These are phyloP conservation scores for Myxozyma sirexii DNA, from an alignment of 805 yeast species.

Conservation along the genomic window DNA sequence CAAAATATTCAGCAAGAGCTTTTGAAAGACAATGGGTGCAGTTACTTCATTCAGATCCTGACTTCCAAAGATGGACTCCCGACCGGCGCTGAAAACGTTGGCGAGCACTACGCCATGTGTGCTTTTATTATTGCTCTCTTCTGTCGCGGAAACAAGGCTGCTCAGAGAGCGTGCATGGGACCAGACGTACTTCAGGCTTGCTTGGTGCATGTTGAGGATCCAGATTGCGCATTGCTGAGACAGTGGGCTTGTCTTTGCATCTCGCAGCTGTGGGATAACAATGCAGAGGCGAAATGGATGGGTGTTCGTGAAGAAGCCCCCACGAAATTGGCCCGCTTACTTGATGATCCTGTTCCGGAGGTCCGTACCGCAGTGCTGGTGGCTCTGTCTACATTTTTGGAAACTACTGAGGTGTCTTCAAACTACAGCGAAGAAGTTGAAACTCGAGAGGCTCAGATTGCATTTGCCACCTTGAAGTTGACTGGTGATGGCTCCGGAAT, in stretches of 20 bases:
- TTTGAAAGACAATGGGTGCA: slow-evolving; percentile 86
- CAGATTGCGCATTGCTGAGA: slow-evolving; percentile 82
- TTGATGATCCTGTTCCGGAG: slow-evolving; percentile 92
- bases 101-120: slow-evolving; percentile 93
- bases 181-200: slow-evolving; percentile 72
- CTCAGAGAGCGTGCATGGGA: slow-evolving; percentile 78
- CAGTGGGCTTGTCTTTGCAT: slow-evolving; percentile 89
- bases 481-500: slow-evolving; percentile 87
- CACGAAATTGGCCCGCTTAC: slow-evolving; percentile 56
- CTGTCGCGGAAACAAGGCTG: slow-evolving; percentile 75
- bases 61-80: slow-evolving; percentile 46
- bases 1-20: slow-evolving; percentile 88
- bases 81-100: slow-evolving; percentile 49
- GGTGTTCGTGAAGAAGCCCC: slow-evolving; percentile 66
- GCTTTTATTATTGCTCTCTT: slow-evolving; percentile 86
- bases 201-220: slow-evolving; percentile 61
- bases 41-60: slow-evolving; percentile 80
- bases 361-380: slow-evolving; percentile 82
- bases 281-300: slow-evolving; percentile 74
- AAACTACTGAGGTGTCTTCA: slow-evolving; percentile 42
- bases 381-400: slow-evolving; percentile 70
- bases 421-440: slow-evolving; percentile 34
- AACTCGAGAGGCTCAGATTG: slow-evolving; percentile 67
- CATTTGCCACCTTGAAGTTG: slow-evolving; percentile 65
- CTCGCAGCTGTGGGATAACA: slow-evolving; percentile 72